Evolutionary conservation across 2,329 filamentous ascomycete genomes (phyloP), one percentile per base, ranked within the genome.

Genomic region (Fusarium napiforme): DNA sequence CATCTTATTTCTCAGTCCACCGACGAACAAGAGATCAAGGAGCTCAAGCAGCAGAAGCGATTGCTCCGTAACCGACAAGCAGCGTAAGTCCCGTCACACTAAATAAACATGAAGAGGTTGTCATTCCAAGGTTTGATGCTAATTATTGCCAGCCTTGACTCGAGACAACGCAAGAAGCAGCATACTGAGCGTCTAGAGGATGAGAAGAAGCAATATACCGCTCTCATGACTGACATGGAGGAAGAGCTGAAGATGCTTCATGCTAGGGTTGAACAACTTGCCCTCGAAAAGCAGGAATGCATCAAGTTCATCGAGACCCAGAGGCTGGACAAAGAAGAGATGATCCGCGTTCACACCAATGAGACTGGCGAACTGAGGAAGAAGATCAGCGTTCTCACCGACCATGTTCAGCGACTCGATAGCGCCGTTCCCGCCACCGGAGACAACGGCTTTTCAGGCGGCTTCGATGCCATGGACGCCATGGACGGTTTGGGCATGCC

Each of bases 1-100:
- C 89, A 94, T 70, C 88, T 98, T 79, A 98, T 99, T 83, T 88
- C 92, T 60, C 91, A 94, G 83, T 96, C 94, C 40, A 94, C 90
- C 63, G 93, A 97, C 82, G 96, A 98, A 79, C 91, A 96, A 75
- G 93, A 97, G 85, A 93, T 97, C 86, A 98, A 97, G 88, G 95
- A 98, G 85, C 88, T 99, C 79, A 99, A 99, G 89, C 95, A 97
- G 82, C 96, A 98, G 84, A 98, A 98, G 88, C 92, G 96, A 69
- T 87, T 99, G 71, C 87, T 99, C 72, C 90, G 96, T 79, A 99
- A 99, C 85, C 91, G 96, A 79, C 96, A 98, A 86, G 96, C 96
- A 84, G 96, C 96, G 94, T 97, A 91, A 87, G 93, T 77, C 42
- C 23, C 11, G 32, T 34, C 45, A 56, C n/a, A n/a, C 62, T 45